Evolutionary conservation across 352 stramenopile species (phyloP), one percentile per base, ranked within the genome.

Genomic region (Chrysophaeum taylorii): DNA sequence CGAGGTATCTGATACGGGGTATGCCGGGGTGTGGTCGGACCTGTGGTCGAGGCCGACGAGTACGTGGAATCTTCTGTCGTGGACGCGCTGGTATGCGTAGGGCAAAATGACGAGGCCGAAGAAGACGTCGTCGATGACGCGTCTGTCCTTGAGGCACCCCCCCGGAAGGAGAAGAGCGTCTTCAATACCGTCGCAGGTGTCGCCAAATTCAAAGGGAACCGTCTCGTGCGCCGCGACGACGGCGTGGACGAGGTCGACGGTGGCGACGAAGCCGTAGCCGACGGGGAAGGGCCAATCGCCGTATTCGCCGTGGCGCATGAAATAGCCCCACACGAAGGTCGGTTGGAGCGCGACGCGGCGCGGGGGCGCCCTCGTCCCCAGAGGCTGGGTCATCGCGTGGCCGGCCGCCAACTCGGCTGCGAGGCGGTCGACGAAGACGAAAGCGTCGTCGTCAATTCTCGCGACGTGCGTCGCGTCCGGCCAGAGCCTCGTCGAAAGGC

Each of bases 251-350:
- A 63, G 7, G 33, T 63, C 52, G 27, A 33, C n/a, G 29, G 52
- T 36, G 5, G 39, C 5, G 52, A 63, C 52, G 12, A 7, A 15
- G 12, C 25, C n/a, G 33, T 31, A 63, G 4, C 52, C 52, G 9
- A 39, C 52, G 27, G 52, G 27, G 52, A 63, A 63, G 7, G 52
- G 52, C 52, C 52, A 63, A 12, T 25, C 27, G 7, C 52, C 52
- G 52, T 31, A 63, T 2, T 35, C 23, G 5, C 4, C 4, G 29
- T 63, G 25, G 5, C 5, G 9, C 52, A 63, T 63, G 52, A 36
- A 63, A 33, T 63, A 63, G 25, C 52, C 52, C 52, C 52, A 63
- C 7, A 63, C 52, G 33, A 63, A 63, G 25, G 52, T 63, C 25
- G 25, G 9, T 25, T 63, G 27, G 29, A 63, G 29, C 25, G n/a